Evolutionary conservation across 179 eudicot species (phyloP).

Genomic region (Pouteria campechiana): DNA sequence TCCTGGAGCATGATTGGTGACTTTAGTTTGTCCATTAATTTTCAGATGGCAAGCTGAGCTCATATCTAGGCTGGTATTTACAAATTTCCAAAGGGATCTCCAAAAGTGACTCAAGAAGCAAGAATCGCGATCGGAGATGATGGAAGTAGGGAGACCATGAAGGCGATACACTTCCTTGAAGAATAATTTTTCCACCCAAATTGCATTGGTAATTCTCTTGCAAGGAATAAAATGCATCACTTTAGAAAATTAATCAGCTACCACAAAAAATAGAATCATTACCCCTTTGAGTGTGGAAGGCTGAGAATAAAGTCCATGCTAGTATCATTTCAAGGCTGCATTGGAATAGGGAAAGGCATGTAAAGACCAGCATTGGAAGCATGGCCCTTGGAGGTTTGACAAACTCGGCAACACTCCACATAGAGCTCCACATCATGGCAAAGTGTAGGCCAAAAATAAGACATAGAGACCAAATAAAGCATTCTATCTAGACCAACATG

Average conservation of each 20-base stretch:
- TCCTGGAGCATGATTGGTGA: not conserved
- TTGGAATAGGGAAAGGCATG: not conserved
- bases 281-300: not conserved
- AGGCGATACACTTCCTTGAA: not conserved
- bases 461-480: not conserved
- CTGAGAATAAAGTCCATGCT: slow-evolving; percentile 1
- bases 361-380: not conserved
- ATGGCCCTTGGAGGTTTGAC: not conserved
- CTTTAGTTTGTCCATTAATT: not conserved
- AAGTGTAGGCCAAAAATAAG: not conserved
- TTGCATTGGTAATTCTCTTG: not conserved
- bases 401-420: not conserved
- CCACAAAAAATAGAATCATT: not conserved
- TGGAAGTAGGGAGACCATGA: not conserved
- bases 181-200: not conserved
- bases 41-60: not conserved
- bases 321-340: slow-evolving; percentile 1
- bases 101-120: slow-evolving; percentile 1
- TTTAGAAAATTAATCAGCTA: slow-evolving; percentile 1
- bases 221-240: slow-evolving; percentile 1
- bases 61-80: not conserved
- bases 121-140: not conserved
- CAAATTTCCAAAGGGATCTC: not conserved
- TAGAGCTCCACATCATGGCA: not conserved
- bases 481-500: slow-evolving; percentile 1